These are phyloP conservation scores for Panaeolus papilionaceus DNA, from an alignment of 768 basidiomycete genomes.

Conservation along the genomic window DNA sequence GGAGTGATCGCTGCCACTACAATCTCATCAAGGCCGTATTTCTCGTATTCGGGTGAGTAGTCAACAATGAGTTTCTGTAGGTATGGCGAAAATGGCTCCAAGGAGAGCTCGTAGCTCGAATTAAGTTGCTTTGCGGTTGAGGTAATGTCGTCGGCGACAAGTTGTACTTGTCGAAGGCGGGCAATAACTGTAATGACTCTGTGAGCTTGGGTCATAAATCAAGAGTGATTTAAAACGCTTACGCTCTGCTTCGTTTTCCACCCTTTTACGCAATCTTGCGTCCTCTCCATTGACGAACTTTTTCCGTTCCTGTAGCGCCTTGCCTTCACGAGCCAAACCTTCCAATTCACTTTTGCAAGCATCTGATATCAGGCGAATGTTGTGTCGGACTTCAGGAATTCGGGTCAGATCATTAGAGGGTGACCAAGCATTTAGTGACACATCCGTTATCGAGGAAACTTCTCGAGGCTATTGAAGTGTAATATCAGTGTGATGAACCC, in stretches of 20 bases:
- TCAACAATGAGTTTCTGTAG: constrained; percentile 77
- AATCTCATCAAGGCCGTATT: constrained; percentile 86
- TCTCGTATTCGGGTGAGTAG: constrained; percentile 76
- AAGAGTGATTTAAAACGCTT: constrained; percentile 34
- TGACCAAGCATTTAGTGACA: constrained; percentile 81
- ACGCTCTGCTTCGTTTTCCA: constrained; percentile 83
- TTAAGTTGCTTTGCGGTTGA: constrained; percentile 67
- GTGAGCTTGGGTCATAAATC: constrained; percentile 12
- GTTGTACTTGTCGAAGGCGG: constrained; percentile 77
- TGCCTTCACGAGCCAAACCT: constrained; percentile 90
- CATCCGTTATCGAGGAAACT: constrained; percentile 82
- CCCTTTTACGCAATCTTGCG: constrained; percentile 65
- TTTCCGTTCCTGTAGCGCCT: constrained; percentile 79
- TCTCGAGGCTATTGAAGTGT: constrained; percentile 73
- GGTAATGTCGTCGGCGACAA: constrained; percentile 76
- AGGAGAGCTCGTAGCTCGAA: constrained; percentile 69
- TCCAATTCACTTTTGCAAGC: constrained; percentile 85
- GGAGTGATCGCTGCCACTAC: constrained; percentile 93
- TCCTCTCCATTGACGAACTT: constrained; percentile 77
- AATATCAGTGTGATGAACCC: constrained; percentile 18
- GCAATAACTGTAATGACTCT: constrained; percentile 63
- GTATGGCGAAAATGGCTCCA: constrained; percentile 74
- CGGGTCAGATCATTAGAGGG: constrained; percentile 87
- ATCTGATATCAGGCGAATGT: constrained; percentile 86
- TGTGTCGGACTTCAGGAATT: constrained; percentile 97